phyloP scores from a whole-genome alignment of 495 filamentous ascomycete species.

The Aspergillus coremiiformis region DNA sequence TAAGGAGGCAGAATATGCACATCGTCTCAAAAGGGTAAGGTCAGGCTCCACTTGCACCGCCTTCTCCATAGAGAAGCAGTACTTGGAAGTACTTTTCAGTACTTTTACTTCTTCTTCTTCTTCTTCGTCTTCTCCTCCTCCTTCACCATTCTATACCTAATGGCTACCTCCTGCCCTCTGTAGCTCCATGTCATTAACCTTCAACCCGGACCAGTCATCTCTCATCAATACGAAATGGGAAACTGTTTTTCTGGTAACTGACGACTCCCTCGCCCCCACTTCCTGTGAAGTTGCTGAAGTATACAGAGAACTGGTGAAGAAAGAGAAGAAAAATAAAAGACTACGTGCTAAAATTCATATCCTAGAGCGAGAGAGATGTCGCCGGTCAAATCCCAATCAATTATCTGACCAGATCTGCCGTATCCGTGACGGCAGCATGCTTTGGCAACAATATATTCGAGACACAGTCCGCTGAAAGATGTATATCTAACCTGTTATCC shows the following conservation, averaged over 20 bases:
- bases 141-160: not conserved
- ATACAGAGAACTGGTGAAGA: not conserved
- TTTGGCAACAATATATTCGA: constrained; percentile 48
- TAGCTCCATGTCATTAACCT: constrained; percentile 27
- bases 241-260: constrained; percentile 31
- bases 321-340: not conserved
- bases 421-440: constrained; percentile 51
- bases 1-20: too few relatives aligned
- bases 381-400: constrained; percentile 53
- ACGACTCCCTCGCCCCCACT: not conserved
- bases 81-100: too few relatives aligned
- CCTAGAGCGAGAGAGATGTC: constrained; percentile 55
- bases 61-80: constrained; percentile 26
- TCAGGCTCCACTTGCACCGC: not conserved
- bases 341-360: not conserved
- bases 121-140: not conserved
- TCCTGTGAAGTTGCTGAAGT: not conserved
- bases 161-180: not conserved
- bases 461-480: constrained; percentile 37
- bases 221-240: constrained; percentile 30
- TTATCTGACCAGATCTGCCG: constrained; percentile 48
- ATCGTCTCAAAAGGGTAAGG: not conserved
- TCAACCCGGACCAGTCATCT: constrained; percentile 23
- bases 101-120: constrained; percentile 9
- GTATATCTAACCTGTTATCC: constrained; percentile 55